A percentile compares a stretch with the other conserved stretches of the same genome.
phyloP scores from a whole-genome alignment of 306 rosid genomes.

The Potentilla sterilis region DNA sequence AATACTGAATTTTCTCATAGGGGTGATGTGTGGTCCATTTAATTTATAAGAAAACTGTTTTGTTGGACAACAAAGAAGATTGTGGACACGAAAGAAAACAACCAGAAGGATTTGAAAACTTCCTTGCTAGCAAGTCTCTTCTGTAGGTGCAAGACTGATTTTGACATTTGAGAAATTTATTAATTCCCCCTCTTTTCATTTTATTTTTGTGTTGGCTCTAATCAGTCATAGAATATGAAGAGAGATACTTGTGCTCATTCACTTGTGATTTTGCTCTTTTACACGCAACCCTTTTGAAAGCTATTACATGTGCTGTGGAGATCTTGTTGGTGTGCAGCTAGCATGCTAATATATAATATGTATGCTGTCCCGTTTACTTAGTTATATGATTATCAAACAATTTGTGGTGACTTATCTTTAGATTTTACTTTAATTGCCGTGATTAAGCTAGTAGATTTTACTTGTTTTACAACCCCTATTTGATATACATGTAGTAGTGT shows the following conservation, averaged over 20 bases:
- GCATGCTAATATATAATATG: background rate
- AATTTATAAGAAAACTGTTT: constrained; percentile 7
- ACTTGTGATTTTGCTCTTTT: constrained; percentile 10
- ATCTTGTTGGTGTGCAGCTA: constrained; percentile 9
- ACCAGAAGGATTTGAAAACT: constrained; percentile 28
- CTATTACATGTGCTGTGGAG: constrained; percentile 3
- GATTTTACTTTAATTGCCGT: background rate
- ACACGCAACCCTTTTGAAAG: constrained; percentile 32
- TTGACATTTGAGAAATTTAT: constrained; percentile 17
- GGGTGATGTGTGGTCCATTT: constrained; percentile 31
- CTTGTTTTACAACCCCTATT: background rate
- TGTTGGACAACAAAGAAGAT: background rate
- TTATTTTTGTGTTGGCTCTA: background rate
- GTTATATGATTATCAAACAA: background rate
- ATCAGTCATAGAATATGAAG: background rate
- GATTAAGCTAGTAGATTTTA: background rate
- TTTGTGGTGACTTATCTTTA: background rate
- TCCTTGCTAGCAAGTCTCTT: constrained; percentile 11
- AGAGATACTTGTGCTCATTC: constrained; percentile 14
- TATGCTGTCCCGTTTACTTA: background rate
- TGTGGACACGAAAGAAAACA: constrained; percentile 23
- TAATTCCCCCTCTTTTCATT: background rate
- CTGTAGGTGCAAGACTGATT: background rate
- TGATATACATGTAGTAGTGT: background rate
- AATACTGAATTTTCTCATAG: constrained; percentile 14